These are phyloP conservation scores for Solanum chmielewskii DNA, from an alignment of 257 asterid species.

Conservation along the genomic window DNA sequence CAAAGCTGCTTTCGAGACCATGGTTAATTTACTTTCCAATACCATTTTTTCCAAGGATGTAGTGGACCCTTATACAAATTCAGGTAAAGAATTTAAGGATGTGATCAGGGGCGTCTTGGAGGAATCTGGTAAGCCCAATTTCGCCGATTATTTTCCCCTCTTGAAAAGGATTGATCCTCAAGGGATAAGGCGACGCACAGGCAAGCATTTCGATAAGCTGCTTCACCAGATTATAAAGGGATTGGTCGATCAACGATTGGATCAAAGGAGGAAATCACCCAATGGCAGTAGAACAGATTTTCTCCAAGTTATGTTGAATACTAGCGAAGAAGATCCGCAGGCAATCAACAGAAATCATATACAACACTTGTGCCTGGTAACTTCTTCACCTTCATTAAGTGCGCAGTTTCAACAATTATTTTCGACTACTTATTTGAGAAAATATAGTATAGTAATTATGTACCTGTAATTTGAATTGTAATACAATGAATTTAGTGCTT, in stretches of 20 bases:
- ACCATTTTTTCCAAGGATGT: slow-evolving; percentile 45
- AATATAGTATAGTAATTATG: neutral
- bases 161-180: slow-evolving; percentile 41
- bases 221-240: slow-evolving; percentile 15
- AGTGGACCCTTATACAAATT: slow-evolving; percentile 42
- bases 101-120: slow-evolving; percentile 31
- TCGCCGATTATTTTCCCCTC: slow-evolving; percentile 46
- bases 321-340: neutral
- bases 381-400: neutral
- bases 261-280: neutral
- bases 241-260: slow-evolving; percentile 35
- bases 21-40: slow-evolving; percentile 38
- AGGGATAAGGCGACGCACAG: slow-evolving; percentile 40
- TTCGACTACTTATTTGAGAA: neutral
- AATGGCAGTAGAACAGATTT: neutral
- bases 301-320: neutral
- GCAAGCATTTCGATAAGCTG: slow-evolving; percentile 20
- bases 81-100: slow-evolving; percentile 57
- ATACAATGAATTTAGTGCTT: neutral
- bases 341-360: neutral
- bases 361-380: neutral
- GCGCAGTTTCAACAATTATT: neutral
- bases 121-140: slow-evolving; percentile 58
- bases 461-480: neutral
- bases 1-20: slow-evolving; percentile 41